Conservation (phyloP, 192 early-diverging fungal genomes). For the Coemansia interrupta region DNA sequence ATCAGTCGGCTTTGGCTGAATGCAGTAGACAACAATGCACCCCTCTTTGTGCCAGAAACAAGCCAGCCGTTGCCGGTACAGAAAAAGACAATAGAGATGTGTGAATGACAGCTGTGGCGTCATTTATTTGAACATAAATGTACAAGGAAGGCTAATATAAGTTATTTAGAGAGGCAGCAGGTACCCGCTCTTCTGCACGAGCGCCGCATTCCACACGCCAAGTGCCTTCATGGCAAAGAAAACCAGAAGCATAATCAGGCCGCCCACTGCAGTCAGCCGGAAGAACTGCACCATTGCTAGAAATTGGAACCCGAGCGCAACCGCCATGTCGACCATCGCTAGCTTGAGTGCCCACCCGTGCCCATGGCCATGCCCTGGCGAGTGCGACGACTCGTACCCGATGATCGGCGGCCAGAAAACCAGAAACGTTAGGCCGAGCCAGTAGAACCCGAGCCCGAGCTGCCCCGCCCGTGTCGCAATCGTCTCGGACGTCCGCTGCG, state of each 20-base stretch:
- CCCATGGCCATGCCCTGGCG: constrained; percentile 6
- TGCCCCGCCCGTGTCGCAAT: constrained; percentile 33
- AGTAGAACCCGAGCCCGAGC: constrained; percentile 43
- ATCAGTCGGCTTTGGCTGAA: too few species aligned
- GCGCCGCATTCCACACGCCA: constrained; percentile 37
- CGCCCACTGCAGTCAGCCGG: constrained; percentile 25
- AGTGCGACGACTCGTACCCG: constrained; percentile 23
- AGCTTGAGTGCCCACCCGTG: constrained; percentile 22
- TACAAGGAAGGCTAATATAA: not conserved
- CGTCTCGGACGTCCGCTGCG: constrained; percentile 21
- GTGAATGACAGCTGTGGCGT: too few species aligned
- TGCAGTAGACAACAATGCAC: too few species aligned
- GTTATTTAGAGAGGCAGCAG: constrained; percentile 12
- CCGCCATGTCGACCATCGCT: constrained; percentile 31
- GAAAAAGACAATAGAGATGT: not conserved
- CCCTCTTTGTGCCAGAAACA: too few species aligned
- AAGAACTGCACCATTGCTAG: constrained; percentile 47
- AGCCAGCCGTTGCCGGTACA: not conserved
- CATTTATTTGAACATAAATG: not conserved
- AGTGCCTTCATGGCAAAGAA: constrained; percentile 19
- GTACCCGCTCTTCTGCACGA: constrained; percentile 20
- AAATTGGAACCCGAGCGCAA: constrained; percentile 26
- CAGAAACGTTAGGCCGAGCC: constrained; percentile 42
- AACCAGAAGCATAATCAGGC: constrained; percentile 32
- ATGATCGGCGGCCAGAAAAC: constrained; percentile 40